Evolutionary conservation across 805 yeast genomes (phyloP), one percentile per base, ranked within the genome.

Genomic region (Candida nemodendra): DNA sequence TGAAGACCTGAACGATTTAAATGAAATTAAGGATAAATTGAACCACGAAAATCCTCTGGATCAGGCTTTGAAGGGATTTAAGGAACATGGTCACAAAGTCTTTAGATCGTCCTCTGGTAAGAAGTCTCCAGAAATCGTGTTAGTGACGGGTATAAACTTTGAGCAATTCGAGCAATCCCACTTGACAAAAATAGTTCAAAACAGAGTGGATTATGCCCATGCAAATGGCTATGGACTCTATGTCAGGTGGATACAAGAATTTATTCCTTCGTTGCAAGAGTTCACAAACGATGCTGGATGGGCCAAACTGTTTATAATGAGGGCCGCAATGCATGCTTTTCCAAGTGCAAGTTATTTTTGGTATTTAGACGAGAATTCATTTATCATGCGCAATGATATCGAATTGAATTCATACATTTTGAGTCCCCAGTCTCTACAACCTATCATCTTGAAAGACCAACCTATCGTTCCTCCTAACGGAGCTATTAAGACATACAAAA

Each of bases 311-410:
- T 74, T 76, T 39, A 59, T 81, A 27, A 59, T 87, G 57, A 74
- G 95, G 44, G 93, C 90, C 29, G 97, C 98, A n/a, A 79, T 91
- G 82, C 78, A 76, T 59, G 93, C 95, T 0, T 89, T 89, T 68
- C 98, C 98, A 1, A 69, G 81, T 32, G 84, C 96, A n/a, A 79
- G 86, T 58, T 84, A 87, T 70, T 81, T 90, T 55, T 86, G 97
- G 93, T 90, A 79, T 55, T 57, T 93, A 30, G 96, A 87, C 58
- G 76, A 84, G 48, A 79, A 82, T 53, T 79, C 91, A 0, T 62
- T 88, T 36, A 79, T 91, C 40, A 83, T 85, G 87, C 76, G 86
- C 44, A 66, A 78, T 41, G 74, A 74, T 35, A 67, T 82, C 27
- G 78, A 85, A 42, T 53, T 91, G 23, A 64, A 72, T 32, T 66